These are phyloP conservation scores for Xylariaceae sp. DNA, from an alignment of 2,329 filamentous ascomycete genomes.

Conservation along the genomic window DNA sequence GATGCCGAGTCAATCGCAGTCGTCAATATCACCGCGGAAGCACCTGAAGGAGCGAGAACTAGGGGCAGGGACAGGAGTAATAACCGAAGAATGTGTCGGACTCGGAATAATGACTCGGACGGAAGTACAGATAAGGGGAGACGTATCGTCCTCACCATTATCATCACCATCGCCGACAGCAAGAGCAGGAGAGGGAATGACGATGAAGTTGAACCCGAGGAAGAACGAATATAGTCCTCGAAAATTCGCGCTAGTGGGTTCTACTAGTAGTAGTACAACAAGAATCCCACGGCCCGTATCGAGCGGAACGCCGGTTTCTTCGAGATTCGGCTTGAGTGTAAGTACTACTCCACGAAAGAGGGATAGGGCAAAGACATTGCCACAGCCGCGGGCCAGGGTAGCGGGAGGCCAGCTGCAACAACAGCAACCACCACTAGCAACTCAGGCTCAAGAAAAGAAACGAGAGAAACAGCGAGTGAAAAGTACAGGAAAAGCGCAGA, in stretches of 20 bases:
- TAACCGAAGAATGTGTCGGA: background rate
- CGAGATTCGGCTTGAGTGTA: background rate
- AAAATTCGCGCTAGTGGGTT: conserved; percentile 9
- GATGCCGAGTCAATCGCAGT: background rate
- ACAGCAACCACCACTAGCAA: background rate
- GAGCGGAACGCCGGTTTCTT: conserved; percentile 8
- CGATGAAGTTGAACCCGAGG: background rate
- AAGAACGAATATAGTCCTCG: conserved; percentile 11
- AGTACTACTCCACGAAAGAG: conserved; percentile 10
- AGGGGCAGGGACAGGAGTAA: too few relatives aligned
- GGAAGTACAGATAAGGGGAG: background rate
- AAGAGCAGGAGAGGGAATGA: background rate
- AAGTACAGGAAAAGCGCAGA: background rate
- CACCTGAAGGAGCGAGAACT: background rate
- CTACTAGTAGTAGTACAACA: too few relatives aligned
- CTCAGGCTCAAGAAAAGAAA: background rate
- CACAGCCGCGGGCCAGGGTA: background rate
- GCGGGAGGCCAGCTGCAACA: background rate
- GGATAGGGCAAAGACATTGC: background rate
- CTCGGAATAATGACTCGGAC: background rate
- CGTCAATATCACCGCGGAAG: background rate
- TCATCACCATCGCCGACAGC: background rate
- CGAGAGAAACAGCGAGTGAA: background rate
- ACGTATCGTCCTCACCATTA: background rate
- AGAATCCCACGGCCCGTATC: conserved; percentile 15